A percentile compares a stretch with the other conserved stretches of the same genome.
phyloP scores from a whole-genome alignment of 169 alveolate genomes.

The Toxoplasma gondii region DNA sequence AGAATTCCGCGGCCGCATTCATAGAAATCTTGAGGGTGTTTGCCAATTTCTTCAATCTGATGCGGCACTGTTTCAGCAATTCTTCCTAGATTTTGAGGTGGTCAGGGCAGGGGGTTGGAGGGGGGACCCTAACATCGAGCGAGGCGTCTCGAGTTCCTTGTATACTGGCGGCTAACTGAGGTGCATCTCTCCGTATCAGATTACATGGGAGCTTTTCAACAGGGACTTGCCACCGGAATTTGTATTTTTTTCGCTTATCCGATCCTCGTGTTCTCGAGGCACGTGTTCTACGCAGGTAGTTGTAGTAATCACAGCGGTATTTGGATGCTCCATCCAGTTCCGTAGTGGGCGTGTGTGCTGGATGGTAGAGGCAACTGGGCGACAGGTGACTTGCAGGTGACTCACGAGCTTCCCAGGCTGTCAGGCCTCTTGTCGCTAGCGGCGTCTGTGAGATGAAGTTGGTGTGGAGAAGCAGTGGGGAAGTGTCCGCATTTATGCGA shows the following conservation, averaged over 20 bases:
- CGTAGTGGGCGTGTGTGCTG: too few relatives aligned
- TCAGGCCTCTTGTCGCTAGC: not conserved
- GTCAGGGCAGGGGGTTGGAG: not conserved
- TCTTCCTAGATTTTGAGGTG: conserved; percentile 26
- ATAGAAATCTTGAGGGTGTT: conserved; percentile 57
- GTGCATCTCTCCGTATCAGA: conserved; percentile 19
- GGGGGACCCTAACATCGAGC: not conserved
- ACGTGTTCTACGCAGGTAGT: not conserved
- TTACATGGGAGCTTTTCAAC: not conserved
- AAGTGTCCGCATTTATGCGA: not conserved
- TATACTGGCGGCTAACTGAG: conserved; percentile 41
- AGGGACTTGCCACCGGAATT: not conserved
- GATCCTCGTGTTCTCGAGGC: not conserved
- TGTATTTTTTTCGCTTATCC: not conserved
- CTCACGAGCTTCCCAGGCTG: not conserved
- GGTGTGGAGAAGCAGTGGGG: not conserved
- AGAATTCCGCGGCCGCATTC: conserved; percentile 45
- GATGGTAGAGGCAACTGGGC: too few relatives aligned
- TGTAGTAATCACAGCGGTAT: not conserved
- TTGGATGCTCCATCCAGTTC: not conserved
- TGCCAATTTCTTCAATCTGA: conserved; percentile 48
- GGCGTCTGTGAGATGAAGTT: not conserved
- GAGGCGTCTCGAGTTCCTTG: conserved; percentile 45
- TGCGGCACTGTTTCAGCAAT: conserved; percentile 55
- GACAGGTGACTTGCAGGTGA: not conserved